Evolutionary conservation across 139 green algal genomes (phyloP).

Genomic region (Chlorokybus atmophyticus): DNA sequence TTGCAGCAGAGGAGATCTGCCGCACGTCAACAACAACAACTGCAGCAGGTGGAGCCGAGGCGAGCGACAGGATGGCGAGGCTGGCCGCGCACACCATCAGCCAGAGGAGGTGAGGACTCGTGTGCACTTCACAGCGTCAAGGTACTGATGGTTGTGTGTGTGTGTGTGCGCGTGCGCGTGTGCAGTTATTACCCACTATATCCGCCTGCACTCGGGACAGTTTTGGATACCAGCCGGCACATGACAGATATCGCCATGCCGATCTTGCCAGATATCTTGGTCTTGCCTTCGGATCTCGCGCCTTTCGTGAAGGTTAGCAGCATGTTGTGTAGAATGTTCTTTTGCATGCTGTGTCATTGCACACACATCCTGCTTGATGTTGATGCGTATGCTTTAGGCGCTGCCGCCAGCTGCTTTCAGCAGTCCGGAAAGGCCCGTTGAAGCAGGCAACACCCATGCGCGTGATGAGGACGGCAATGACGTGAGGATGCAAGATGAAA

Average conservation of each 20-base stretch:
- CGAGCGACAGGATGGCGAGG: slow-evolving; percentile 50
- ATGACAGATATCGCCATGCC: slow-evolving; percentile 41
- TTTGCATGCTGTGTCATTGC: no score
- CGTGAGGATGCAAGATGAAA: no score
- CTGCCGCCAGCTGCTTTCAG: no score
- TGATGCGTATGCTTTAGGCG: no score
- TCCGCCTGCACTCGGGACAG: slow-evolving; percentile 45
- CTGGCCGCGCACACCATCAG: slow-evolving; percentile 57
- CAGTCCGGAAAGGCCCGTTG: no score
- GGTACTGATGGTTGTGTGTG: no score
- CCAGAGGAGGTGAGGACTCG: slow-evolving; percentile 37
- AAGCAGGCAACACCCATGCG: no score
- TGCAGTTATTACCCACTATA: slow-evolving; percentile 72
- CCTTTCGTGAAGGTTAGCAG: slow-evolving; percentile 81
- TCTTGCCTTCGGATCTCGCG: slow-evolving; percentile 80
- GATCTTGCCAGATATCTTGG: slow-evolving; percentile 60
- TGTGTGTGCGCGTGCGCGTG: no score
- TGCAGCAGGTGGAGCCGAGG: neutral
- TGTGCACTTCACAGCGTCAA: neutral
- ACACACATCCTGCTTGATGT: no score
- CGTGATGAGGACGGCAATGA: no score
- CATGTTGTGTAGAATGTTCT: no score
- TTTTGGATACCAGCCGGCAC: slow-evolving; percentile 53
- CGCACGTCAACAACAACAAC: no score
- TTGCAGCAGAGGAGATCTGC: slow-evolving; percentile 34